Conservation (phyloP, 768 basidiomycete genomes). For the Lactifluus rugatus region DNA sequence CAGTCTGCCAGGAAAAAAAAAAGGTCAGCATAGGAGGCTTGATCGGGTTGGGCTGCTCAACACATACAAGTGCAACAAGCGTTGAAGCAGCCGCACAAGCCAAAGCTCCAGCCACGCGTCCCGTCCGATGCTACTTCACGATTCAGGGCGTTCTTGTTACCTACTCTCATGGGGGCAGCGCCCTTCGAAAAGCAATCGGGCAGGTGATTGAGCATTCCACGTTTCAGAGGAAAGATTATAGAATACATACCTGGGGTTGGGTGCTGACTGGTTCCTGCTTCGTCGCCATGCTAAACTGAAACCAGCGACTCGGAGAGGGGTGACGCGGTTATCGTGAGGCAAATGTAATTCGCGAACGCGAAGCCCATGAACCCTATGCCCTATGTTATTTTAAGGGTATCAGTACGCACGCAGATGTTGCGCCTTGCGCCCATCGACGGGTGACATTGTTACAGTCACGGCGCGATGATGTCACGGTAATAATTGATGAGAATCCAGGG, state of each 20-base stretch:
- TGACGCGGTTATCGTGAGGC: neutral
- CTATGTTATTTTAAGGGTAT: too few relatives aligned
- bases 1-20: neutral
- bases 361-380: too few relatives aligned
- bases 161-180: neutral
- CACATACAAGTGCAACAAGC: neutral
- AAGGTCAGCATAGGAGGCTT: neutral
- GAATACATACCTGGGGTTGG: neutral
- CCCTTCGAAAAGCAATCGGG: neutral
- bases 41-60: neutral
- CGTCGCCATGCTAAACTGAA: neutral
- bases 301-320: too few relatives aligned
- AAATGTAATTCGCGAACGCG: neutral
- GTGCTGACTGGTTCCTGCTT: neutral
- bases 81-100: constrained; percentile 22
- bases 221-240: too few relatives aligned
- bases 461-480: too few relatives aligned
- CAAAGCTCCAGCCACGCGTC: constrained; percentile 27
- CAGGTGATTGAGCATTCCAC: neutral
- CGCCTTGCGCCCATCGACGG: too few relatives aligned
- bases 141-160: constrained; percentile 22
- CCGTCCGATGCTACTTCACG: constrained; percentile 23
- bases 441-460: too few relatives aligned
- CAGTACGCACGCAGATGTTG: too few relatives aligned
- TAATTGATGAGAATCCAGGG: too few relatives aligned